A percentile compares a stretch with the other conserved stretches of the same genome.
Evolutionary conservation across 2,329 filamentous ascomycete species (phyloP).

Genomic region (Ceratocystis lukuohia): DNA sequence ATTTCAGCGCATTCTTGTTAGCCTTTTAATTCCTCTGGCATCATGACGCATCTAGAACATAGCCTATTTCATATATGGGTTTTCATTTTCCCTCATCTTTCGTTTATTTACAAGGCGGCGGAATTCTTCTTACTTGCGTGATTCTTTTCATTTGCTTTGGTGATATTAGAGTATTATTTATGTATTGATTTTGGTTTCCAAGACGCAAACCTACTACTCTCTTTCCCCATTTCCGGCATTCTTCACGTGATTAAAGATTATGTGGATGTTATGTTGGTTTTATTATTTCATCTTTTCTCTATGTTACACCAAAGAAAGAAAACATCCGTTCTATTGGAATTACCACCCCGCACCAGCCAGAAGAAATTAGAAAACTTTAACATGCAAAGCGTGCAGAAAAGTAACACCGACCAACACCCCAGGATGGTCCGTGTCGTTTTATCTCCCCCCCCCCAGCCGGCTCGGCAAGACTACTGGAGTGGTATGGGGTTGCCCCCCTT

Average conservation of each 20-base stretch:
- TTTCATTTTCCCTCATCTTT: neutral
- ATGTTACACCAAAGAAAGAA: neutral
- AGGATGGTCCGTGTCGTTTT: too few species aligned
- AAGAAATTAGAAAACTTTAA: too few species aligned
- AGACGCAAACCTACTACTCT: neutral
- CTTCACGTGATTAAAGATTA: neutral
- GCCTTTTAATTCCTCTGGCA: neutral
- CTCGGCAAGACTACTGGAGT: neutral
- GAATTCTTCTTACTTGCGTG: neutral
- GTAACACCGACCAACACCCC: neutral
- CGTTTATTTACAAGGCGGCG: conserved; percentile 1
- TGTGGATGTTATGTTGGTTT: neutral
- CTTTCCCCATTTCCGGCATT: neutral
- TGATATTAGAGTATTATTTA: neutral
- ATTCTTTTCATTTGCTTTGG: neutral
- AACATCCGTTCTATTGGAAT: neutral
- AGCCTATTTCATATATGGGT: neutral
- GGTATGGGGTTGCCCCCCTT: neutral
- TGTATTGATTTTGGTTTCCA: neutral
- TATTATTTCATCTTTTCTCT: conserved; percentile 6
- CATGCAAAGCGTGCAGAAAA: neutral
- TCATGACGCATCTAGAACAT: neutral
- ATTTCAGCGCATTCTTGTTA: neutral
- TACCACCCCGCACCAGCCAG: too few species aligned
- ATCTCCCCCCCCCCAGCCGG: neutral